A percentile compares a stretch with the other conserved stretches of the same genome.
phyloP scores from a whole-genome alignment of 2,329 filamentous ascomycete genomes.

The Fusarium ramigenum region DNA sequence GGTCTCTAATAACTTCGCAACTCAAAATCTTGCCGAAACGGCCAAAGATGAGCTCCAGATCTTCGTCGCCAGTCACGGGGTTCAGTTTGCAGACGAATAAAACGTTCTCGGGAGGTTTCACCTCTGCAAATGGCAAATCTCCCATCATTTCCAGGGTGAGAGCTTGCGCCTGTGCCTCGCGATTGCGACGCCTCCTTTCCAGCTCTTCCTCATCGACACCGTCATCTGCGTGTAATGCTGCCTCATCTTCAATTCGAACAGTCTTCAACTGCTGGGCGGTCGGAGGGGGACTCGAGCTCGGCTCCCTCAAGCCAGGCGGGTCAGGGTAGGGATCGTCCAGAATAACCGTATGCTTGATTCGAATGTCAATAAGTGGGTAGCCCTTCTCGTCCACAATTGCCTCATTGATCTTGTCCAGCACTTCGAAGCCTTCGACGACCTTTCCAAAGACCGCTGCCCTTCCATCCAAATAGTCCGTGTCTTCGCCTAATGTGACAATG shows the following conservation, averaged over 20 bases:
- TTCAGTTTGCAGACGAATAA: conserved; percentile 99
- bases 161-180: conserved; percentile 92
- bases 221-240: conserved; percentile 78
- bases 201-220: conserved; percentile 77
- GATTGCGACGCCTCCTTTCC: conserved; percentile 83
- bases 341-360: conserved; percentile 90
- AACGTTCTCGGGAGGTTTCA: conserved; percentile 96
- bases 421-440: conserved; percentile 95
- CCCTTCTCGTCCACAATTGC: conserved; percentile 88
- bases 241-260: conserved; percentile 90
- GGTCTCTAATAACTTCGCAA: conserved; percentile 95
- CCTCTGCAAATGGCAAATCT: conserved; percentile 95
- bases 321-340: conserved; percentile 94
- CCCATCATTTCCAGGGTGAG: conserved; percentile 98
- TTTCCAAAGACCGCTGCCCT: conserved; percentile 96
- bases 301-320: conserved; percentile 78
- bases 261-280: conserved; percentile 88
- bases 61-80: conserved; percentile 93
- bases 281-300: conserved; percentile 81
- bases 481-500: conserved; percentile 88
- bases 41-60: conserved; percentile 94
- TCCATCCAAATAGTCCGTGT: conserved; percentile 89
- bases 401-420: conserved; percentile 90
- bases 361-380: conserved; percentile 90
- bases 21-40: conserved; percentile 95